These are phyloP conservation scores for Alternaria incomplexa DNA, from an alignment of 2,329 filamentous ascomycete species.

Conservation along the genomic window DNA sequence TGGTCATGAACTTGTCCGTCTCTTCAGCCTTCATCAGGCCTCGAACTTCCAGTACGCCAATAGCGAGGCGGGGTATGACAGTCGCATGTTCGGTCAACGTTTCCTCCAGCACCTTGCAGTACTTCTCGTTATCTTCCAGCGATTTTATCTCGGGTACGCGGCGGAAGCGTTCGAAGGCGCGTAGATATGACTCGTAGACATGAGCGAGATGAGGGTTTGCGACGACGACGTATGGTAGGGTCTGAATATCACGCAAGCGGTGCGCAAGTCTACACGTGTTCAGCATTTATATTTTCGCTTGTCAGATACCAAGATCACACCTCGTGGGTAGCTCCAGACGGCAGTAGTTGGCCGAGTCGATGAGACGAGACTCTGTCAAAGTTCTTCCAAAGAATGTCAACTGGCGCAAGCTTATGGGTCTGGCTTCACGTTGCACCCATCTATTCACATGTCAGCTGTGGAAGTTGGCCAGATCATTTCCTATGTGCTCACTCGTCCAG, in stretches of 20 bases:
- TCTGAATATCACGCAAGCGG: constrained; percentile 95
- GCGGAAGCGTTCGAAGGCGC: constrained; percentile 91
- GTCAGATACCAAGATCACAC: constrained; percentile 48
- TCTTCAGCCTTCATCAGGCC: constrained; percentile 79
- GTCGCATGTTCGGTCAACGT: constrained; percentile 87
- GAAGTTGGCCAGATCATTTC: neutral
- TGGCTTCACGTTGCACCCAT: constrained; percentile 90
- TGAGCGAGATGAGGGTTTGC: constrained; percentile 93
- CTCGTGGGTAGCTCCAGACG: constrained; percentile 89
- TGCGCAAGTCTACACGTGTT: constrained; percentile 74
- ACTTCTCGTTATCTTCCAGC: constrained; percentile 85
- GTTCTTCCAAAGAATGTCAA: constrained; percentile 97
- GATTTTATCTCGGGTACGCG: constrained; percentile 82
- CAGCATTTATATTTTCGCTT: constrained; percentile 7
- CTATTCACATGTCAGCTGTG: constrained; percentile 53
- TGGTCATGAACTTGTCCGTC: constrained; percentile 95
- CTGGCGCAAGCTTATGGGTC: constrained; percentile 95
- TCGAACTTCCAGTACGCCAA: constrained; percentile 90
- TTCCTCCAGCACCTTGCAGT: constrained; percentile 79
- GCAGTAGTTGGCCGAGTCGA: constrained; percentile 97
- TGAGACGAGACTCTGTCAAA: constrained; percentile 83
- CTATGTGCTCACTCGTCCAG: constrained; percentile 62
- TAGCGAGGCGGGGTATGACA: constrained; percentile 92
- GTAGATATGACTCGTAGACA: constrained; percentile 96
- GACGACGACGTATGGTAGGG: constrained; percentile 91